These are phyloP conservation scores for Juglanconis juglandina DNA, from an alignment of 2,329 filamentous ascomycete genomes.

Conservation along the genomic window DNA sequence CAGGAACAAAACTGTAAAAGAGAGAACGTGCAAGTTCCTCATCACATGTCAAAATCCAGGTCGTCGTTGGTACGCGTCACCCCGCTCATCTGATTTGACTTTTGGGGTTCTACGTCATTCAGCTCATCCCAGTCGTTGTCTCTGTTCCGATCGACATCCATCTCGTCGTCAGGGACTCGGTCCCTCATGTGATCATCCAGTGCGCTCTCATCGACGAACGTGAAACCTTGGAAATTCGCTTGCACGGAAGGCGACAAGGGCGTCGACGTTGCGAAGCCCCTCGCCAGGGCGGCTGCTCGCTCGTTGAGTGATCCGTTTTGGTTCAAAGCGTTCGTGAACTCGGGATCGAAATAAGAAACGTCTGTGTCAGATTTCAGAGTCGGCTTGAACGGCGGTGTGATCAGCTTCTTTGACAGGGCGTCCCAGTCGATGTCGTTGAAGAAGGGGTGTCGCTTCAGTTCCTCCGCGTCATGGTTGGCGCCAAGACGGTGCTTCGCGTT, in stretches of 20 bases:
- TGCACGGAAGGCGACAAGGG: constrained; percentile 93
- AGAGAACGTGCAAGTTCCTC: constrained; percentile 13
- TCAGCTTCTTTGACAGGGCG: constrained; percentile 80
- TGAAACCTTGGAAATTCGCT: constrained; percentile 97
- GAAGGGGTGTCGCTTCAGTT: constrained; percentile 91
- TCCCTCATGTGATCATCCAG: constrained; percentile 79
- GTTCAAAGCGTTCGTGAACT: constrained; percentile 93
- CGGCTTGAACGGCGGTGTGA: constrained; percentile 95
- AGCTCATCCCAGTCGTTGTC: constrained; percentile 60
- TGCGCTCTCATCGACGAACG: constrained; percentile 96
- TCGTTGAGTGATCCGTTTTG: constrained; percentile 86
- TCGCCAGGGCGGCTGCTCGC: constrained; percentile 79
- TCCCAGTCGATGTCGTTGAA: constrained; percentile 94
- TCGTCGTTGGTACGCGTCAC: constrained; percentile 60
- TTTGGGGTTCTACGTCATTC: constrained; percentile 50
- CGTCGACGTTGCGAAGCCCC: constrained; percentile 83
- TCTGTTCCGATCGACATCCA: constrained; percentile 43
- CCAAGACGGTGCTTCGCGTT: constrained; percentile 95
- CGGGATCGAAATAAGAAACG: constrained; percentile 96
- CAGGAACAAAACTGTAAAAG: not conserved
- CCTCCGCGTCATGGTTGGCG: constrained; percentile 84
- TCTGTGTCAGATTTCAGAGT: constrained; percentile 94
- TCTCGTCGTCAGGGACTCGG: constrained; percentile 53
- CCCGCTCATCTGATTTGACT: constrained; percentile 61
- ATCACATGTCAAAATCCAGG: constrained; percentile 64